Base-by-base conservation (phyloP, 2,329 filamentous ascomycete genomes). In the Apiospora rasikravindrae region DNA sequence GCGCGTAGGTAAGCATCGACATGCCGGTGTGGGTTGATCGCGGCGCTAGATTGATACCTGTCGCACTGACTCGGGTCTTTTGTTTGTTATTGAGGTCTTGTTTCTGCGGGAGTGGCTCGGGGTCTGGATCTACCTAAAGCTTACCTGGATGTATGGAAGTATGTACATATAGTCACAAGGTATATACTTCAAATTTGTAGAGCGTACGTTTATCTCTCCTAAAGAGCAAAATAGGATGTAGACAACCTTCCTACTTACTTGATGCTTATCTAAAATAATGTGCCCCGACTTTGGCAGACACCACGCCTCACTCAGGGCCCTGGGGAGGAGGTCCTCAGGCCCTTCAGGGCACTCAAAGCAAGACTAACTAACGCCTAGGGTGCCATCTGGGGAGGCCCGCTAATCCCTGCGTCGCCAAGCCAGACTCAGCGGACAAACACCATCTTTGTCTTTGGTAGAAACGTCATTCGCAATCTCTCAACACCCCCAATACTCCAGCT, bases 381-480 rank as follows among this genome's bases (percentile, higher is more conserved):
- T 64, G 29, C 57, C 57, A 64, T 29, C 57, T 33, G 57, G 57
- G 57, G 57, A 37, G 57, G n/a, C 57, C 57, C 57, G 33, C 57
- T 64, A 33, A 64, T 64, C 57, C 57, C 57, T 64, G 57, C 57
- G 40, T 37, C 33, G 57, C 57, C 57, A 64, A 64, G 57, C 13
- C 26, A 64, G 19, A 40, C 57, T 64, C 33, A 40, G 10, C 22
- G 33, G 33, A 64, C 57, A 64, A 64, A 64, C 33, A 64, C 57
- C 57, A 24, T 64, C 57, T 64, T 64, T 40, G 57, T 64, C 57
- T 64, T 40, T 40, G 57, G 29, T 64, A 64, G 57, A 24, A 64
- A 64, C 33, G 57, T 64, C 57, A 64, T 64, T 64, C 57, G 57
- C 57, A 64, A 64, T 64, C 57, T 64, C 57, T 64, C 57, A 64